Evolutionary conservation across 352 stramenopile species (phyloP), one percentile per base, ranked within the genome.

Genomic region (Globisporangium sylvaticum): DNA sequence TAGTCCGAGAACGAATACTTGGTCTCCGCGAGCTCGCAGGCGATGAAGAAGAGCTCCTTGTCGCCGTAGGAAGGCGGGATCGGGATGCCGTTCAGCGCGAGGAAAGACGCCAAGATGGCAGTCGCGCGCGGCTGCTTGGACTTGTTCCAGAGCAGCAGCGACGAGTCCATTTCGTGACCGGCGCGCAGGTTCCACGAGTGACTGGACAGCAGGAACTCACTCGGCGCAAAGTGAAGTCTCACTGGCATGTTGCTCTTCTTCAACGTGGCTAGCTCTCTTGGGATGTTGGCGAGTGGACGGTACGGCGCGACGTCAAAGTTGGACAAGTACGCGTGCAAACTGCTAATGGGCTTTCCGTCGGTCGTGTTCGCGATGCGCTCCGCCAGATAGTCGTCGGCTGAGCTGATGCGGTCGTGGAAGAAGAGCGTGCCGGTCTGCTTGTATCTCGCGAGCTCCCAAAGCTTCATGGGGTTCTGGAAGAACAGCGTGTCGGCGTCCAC

Each of bases 31-130:
- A 94, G 68, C 50, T 94, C 85, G 44, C 69, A 84, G 0, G 85
- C 83, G 12, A 90, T 53, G 64, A 90, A 91, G 65, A 89, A 94
- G n/a, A 91, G 69, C 56, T 94, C 83, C 64, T 94, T 94, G 58
- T 92, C 85, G 3, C 83, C 80, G 57, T 91, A 90, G 25, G 77
- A 88, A 8, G 77, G 77, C 20, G 80, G 80, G 4, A 71, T 48
- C 0, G 59, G 46, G n/a, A 83, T 66, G 25, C 60, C 65, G 60
- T 87, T 85, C 14, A 75, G 57, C 3, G 81, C 73, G 8, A 80
- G 64, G 62, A 92, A 92, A 2, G 82, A 77, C 0, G 70, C 74
- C 29, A 94, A 64, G 12, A 94, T 86, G 14, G 82, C 79, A 0
- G 83, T 94, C 18, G 85, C 85, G 10, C 83, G 79, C n/a, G 77